Percentiles rank a stretch among this genome's conserved stretches.
These are phyloP conservation scores for Fusarium sp. DNA, from an alignment of 2,329 filamentous ascomycete species.

Conservation along the genomic window DNA sequence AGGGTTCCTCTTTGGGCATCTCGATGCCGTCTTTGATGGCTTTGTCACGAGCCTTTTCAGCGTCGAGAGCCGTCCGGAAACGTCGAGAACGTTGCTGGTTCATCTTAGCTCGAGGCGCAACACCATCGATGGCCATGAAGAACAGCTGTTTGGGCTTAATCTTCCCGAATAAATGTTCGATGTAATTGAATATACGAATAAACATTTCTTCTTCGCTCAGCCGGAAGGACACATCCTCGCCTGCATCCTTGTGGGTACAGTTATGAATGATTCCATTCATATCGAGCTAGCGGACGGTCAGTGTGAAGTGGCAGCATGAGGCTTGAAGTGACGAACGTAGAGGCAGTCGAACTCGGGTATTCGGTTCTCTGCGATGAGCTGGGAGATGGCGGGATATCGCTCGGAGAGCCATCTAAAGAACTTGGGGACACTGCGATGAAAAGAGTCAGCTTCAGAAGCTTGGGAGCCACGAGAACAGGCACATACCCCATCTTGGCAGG, in stretches of 20 bases:
- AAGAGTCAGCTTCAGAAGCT: slow-evolving; percentile 32
- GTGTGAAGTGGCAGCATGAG: slow-evolving; percentile 36
- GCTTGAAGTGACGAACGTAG: slow-evolving; percentile 70
- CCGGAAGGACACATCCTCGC: slow-evolving; percentile 88
- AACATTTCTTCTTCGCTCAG: slow-evolving; percentile 99
- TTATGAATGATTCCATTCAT: slow-evolving; percentile 99
- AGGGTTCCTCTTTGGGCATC: slow-evolving; percentile 94
- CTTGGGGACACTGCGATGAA: slow-evolving; percentile 74
- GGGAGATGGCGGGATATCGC: slow-evolving; percentile 97
- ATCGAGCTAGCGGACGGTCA: slow-evolving; percentile 70
- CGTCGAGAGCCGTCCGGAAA: slow-evolving; percentile 94
- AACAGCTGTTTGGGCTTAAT: slow-evolving; percentile 99
- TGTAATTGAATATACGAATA: slow-evolving; percentile 99
- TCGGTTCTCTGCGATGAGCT: slow-evolving; percentile 97
- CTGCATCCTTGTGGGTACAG: slow-evolving; percentile 95
- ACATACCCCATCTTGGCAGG: slow-evolving; percentile 51
- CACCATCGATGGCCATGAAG: slow-evolving; percentile 99
- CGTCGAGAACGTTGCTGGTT: slow-evolving; percentile 97
- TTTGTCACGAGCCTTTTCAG: slow-evolving; percentile 90
- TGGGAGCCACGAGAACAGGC: neutral
- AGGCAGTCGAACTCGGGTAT: slow-evolving; percentile 99
- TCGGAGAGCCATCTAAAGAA: slow-evolving; percentile 99
- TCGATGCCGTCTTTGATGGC: slow-evolving; percentile 89
- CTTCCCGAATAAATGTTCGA: slow-evolving; percentile 97
- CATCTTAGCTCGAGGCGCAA: slow-evolving; percentile 98